Conservation (phyloP, 2,329 filamentous ascomycete genomes). For the Arthroderma uncinatum region DNA sequence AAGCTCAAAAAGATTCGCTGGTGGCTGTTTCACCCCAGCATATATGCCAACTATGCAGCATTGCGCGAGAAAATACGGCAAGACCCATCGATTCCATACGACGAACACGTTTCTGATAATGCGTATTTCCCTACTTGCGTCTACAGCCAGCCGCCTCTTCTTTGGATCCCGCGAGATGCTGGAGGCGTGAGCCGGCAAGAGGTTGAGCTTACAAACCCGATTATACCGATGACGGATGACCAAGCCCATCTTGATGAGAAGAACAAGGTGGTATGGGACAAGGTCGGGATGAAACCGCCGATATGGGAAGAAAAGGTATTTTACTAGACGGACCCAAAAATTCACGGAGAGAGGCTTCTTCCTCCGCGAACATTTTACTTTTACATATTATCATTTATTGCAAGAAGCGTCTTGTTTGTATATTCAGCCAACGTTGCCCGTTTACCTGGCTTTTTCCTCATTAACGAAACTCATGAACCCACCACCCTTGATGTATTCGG, state of each 20-base stretch:
- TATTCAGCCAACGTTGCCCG: neutral
- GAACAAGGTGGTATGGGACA: conserved; percentile 53
- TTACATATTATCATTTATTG: neutral
- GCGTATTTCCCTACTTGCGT: conserved; percentile 67
- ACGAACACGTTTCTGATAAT: conserved; percentile 48
- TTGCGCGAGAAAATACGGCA: conserved; percentile 59
- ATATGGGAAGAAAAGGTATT: conserved; percentile 45
- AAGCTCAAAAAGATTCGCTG: conserved; percentile 12
- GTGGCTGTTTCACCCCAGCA: conserved; percentile 60
- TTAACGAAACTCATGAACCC: neutral
- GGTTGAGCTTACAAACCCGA: conserved; percentile 55
- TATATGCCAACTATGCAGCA: conserved; percentile 62
- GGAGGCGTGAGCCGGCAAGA: conserved; percentile 66
- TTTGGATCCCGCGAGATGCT: conserved; percentile 73
- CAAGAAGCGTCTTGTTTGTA: no score
- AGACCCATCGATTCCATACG: conserved; percentile 48
- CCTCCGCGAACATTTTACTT: neutral
- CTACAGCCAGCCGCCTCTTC: conserved; percentile 47
- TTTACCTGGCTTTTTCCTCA: neutral
- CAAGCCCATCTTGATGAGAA: conserved; percentile 59
- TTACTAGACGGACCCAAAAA: conserved; percentile 33
- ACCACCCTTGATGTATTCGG: neutral
- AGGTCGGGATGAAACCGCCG: conserved; percentile 45
- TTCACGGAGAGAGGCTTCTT: no score
- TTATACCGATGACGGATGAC: conserved; percentile 71